Conservation (phyloP, 129 eudicot genomes). For the Pseudognaphalium luteoalbum region DNA sequence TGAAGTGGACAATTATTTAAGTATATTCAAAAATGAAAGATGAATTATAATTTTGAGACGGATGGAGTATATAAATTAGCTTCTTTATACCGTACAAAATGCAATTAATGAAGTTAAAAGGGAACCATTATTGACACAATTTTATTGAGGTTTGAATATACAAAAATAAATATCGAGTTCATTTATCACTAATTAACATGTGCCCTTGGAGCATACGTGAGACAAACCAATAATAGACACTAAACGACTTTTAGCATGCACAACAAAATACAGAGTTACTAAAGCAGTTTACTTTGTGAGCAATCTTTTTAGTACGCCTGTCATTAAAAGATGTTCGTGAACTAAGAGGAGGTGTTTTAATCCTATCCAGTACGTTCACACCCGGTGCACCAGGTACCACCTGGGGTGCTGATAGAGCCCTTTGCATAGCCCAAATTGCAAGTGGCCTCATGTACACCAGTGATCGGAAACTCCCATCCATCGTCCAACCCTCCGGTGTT, state of each 20-base stretch:
- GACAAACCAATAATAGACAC: neutral
- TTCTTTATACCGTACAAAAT: too few species aligned
- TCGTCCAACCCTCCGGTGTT: conserved; percentile 95
- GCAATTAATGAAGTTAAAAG: too few species aligned
- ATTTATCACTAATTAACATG: neutral
- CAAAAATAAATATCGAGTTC: neutral
- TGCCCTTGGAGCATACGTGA: neutral
- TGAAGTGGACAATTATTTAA: too few species aligned
- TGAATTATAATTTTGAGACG: too few species aligned
- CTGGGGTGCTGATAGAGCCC: conserved; percentile 59
- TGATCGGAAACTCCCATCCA: conserved; percentile 84
- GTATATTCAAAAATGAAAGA: too few species aligned
- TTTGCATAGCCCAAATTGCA: conserved; percentile 93
- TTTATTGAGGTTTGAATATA: too few species aligned
- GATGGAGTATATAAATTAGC: too few species aligned
- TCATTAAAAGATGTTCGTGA: conserved; percentile 45
- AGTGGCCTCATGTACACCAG: conserved; percentile 96
- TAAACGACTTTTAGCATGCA: conserved; percentile 44
- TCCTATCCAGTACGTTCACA: conserved; percentile 62
- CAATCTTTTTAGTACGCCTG: conserved; percentile 47
- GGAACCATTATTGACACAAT: too few species aligned
- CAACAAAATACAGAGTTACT: conserved; percentile 56
- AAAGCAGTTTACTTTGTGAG: conserved; percentile 55
- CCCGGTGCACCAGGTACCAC: conserved; percentile 55
- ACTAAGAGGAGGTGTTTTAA: conserved; percentile 39